Evolutionary conservation across 176 grass and related monocot genomes (phyloP).

Genomic region (Avena sativa): DNA sequence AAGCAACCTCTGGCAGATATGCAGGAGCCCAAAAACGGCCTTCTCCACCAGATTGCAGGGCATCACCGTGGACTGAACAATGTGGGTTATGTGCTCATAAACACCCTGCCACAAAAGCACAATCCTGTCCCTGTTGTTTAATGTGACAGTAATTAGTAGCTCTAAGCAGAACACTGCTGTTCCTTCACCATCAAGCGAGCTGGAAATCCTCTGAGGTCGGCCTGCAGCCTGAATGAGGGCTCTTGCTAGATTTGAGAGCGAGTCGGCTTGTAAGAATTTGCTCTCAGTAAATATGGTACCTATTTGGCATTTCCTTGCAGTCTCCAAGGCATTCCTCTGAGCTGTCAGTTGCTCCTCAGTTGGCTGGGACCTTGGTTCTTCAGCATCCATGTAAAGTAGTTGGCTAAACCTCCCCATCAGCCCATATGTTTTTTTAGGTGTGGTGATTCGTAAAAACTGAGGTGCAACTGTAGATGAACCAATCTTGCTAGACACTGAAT

Average conservation of each 20-base stretch:
- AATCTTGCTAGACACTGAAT: background rate
- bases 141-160: conserved; percentile 76
- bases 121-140: conserved; percentile 40
- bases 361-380: background rate
- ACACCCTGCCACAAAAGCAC: conserved; percentile 79
- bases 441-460: background rate
- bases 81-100: conserved; percentile 86
- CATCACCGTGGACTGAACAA: conserved; percentile 92
- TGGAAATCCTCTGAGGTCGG: conserved; percentile 55
- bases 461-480: background rate
- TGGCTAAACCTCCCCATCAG: conserved; percentile 12
- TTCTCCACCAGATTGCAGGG: conserved; percentile 94
- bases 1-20: conserved; percentile 85
- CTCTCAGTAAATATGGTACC: background rate
- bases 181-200: conserved; percentile 72
- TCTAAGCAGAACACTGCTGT: conserved; percentile 86
- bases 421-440: conserved; percentile 5
- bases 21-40: conserved; percentile 41
- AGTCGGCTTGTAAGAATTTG: conserved; percentile 35
- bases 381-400: background rate
- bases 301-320: background rate
- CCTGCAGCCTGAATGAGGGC: conserved; percentile 39
- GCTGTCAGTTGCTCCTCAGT: conserved; percentile 2
- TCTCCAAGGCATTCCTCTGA: conserved; percentile 4
- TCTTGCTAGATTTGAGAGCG: conserved; percentile 70